Conservation (phyloP, 331 rosid genomes). For the Acacia pycnantha region DNA sequence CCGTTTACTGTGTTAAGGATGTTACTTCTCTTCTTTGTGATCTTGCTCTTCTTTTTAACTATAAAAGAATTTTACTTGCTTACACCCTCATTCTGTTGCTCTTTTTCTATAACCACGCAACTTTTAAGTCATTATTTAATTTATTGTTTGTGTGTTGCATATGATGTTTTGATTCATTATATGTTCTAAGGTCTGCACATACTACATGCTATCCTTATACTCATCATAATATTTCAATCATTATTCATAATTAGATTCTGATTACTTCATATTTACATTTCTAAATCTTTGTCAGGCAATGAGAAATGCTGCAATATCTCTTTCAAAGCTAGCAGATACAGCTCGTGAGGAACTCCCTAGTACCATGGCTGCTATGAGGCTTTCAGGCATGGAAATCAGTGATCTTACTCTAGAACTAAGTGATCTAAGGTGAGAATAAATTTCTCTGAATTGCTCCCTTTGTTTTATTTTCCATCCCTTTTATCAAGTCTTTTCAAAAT, state of each 20-base stretch:
- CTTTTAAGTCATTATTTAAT: background rate
- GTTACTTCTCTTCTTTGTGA: conserved; percentile 3
- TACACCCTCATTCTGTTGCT: background rate
- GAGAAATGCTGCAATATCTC: conserved; percentile 87
- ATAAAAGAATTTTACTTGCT: background rate
- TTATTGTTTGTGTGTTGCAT: background rate
- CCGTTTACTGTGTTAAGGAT: background rate
- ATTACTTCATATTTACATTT: conserved; percentile 8
- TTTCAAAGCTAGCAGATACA: conserved; percentile 92
- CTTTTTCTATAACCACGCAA: background rate
- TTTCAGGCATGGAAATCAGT: conserved; percentile 97
- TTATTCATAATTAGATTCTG: conserved; percentile 13
- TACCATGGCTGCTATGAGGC: conserved; percentile 97
- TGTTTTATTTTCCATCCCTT: conserved; percentile 15
- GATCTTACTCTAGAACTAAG: conserved; percentile 73
- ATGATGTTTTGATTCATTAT: background rate
- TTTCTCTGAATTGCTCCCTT: conserved; percentile 7
- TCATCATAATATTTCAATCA: conserved; percentile 6
- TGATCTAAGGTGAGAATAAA: conserved; percentile 69
- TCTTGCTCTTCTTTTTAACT: conserved; percentile 23
- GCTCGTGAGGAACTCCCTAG: conserved; percentile 95
- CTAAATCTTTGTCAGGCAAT: conserved; percentile 54
- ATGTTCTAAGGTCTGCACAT: conserved; percentile 3
- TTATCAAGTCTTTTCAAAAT: conserved; percentile 22
- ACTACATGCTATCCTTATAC: background rate